phyloP scores from a whole-genome alignment of 495 filamentous ascomycete species.

The Aspergillus panamensis region DNA sequence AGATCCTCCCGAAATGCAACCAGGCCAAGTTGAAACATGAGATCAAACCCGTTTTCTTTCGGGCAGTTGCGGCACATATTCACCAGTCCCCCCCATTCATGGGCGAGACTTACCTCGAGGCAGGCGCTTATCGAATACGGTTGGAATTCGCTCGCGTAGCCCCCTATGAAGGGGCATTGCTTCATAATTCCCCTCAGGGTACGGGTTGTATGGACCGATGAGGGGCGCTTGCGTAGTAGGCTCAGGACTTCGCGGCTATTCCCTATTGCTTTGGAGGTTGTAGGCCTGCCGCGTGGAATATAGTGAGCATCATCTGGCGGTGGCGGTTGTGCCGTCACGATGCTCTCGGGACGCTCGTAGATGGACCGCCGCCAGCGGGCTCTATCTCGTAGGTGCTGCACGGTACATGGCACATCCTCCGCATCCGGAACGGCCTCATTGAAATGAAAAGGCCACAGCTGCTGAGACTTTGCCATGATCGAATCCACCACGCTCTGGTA shows the following conservation, averaged over 20 bases:
- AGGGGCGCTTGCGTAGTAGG: slow-evolving; percentile 28
- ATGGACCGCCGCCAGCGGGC: slow-evolving; percentile 34
- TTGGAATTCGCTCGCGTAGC: slow-evolving; percentile 32
- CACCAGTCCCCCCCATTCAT: slow-evolving; percentile 44
- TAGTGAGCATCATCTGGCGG: slow-evolving; percentile 14
- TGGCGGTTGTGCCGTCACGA: neutral
- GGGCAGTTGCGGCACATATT: slow-evolving; percentile 22
- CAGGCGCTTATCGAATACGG: slow-evolving; percentile 28
- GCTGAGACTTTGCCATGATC: slow-evolving; percentile 40
- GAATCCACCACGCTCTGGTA: slow-evolving; percentile 36
- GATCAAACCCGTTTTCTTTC: slow-evolving; percentile 21
- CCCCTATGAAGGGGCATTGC: slow-evolving; percentile 37
- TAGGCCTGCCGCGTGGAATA: slow-evolving; percentile 11
- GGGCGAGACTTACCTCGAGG: slow-evolving; percentile 30
- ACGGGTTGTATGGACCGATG: slow-evolving; percentile 17
- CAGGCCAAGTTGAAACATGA: slow-evolving; percentile 45
- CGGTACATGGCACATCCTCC: neutral
- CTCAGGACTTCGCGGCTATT: slow-evolving; percentile 31
- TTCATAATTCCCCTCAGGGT: slow-evolving; percentile 33
- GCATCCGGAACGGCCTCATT: neutral
- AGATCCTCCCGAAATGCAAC: slow-evolving; percentile 35
- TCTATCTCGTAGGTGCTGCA: slow-evolving; percentile 31
- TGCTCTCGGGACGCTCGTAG: slow-evolving; percentile 33
- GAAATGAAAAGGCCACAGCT: slow-evolving; percentile 29
- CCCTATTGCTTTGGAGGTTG: neutral